Base-by-base conservation (phyloP, 805 yeast genomes). In the Metschnikowia kunwiensis region DNA sequence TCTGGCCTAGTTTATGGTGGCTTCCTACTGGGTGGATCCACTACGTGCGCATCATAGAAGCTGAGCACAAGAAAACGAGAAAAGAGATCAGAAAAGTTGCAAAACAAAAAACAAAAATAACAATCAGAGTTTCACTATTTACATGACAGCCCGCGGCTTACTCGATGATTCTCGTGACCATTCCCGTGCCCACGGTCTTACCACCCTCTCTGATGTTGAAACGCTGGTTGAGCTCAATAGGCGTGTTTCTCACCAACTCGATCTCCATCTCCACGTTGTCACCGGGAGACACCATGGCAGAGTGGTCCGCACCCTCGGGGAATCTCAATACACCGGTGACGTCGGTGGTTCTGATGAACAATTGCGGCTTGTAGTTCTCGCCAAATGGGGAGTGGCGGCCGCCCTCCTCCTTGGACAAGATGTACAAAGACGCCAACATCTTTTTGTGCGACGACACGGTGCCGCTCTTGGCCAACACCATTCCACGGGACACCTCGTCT, bases 141-240 rank as follows among this genome's bases (percentile, higher is more conserved):
- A 43, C 41, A 23, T 30, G 22, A 7, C 23, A 4, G 17, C 21
- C 7, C 21, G 25, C 20, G 15, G 40, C 30, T 58, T 74, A 78
- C 64, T 82, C 91, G 50, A 86, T 65, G 65, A 87, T 81, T 70
- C 96, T 82, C 57, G 98, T 93, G 56, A 93, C 79, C 74, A 93
- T 74, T 75, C 98, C 98, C 52, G 98, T 93, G 70, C 96, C 98
- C 52, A 93, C 97, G 50, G 98, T 93, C 75, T 84, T 86, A 65
- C 97, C 97, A 73, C 97, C 97, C 75, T 93, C 98, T 81, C 98
- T 93, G 66, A 93, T 77, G 81, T 93, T 93, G 84, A 93, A 93
- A 73, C 97, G 86, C 77, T 89, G 96, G 66, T 95, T 95, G 57
- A 83, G 82, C 77, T 93, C 98, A 49, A 93, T 59, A 45, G 97